phyloP scores from a whole-genome alignment of 345 rosid genomes.

The Salix caprea region DNA sequence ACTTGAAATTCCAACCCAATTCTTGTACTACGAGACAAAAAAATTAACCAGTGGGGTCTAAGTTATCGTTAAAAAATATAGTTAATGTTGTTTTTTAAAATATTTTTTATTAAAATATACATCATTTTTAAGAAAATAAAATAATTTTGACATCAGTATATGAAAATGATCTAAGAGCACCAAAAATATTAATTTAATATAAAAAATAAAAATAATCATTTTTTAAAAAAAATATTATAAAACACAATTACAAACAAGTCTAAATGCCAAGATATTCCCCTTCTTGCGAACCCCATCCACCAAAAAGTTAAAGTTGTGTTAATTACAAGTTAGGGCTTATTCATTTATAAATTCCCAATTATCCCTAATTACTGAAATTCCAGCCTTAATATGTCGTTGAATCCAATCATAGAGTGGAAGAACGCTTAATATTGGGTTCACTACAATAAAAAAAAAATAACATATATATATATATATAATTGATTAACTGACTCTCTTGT shows the following conservation, averaged over 20 bases:
- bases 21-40: not conserved
- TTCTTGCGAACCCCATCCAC: conserved; percentile 4
- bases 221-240: no score
- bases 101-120: no score
- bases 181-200: no score
- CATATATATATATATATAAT: not conserved
- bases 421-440: no score
- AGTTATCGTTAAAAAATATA: no score
- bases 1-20: not conserved
- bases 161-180: no score
- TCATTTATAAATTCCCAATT: not conserved
- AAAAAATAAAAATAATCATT: no score
- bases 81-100: no score
- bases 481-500: not conserved
- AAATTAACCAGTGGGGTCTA: not conserved
- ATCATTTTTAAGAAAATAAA: no score
- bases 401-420: not conserved
- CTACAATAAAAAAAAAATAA: not conserved
- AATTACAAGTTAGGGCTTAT: conserved; percentile 3
- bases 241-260: not conserved
- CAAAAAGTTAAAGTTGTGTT: not conserved
- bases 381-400: conserved; percentile 9
- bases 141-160: no score
- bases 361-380: conserved; percentile 1
- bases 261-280: not conserved